These are phyloP conservation scores for Neobulgaria alba DNA, from an alignment of 2,329 filamentous ascomycete species.

Conservation along the genomic window DNA sequence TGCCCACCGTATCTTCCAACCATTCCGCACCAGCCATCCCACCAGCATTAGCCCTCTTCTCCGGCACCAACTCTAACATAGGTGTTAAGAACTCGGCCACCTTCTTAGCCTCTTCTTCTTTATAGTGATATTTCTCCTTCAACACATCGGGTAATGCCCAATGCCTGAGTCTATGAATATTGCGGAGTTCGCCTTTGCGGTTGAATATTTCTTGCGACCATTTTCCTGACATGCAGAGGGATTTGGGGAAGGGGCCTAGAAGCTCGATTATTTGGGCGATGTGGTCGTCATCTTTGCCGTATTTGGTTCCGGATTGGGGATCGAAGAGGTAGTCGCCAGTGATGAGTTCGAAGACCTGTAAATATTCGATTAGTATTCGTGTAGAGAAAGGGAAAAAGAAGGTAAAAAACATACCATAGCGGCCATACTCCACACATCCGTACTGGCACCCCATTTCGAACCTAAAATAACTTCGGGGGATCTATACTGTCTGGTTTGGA, in stretches of 20 bases:
- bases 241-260: conserved; percentile 86
- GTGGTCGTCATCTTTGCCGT: conserved; percentile 98
- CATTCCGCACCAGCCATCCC: conserved; percentile 86
- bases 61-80: conserved; percentile 84
- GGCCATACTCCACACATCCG: conserved; percentile 99
- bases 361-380: no score
- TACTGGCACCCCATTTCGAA: conserved; percentile 98
- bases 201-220: conserved; percentile 99
- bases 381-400: no score
- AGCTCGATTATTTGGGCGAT: conserved; percentile 98
- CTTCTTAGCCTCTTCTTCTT: conserved; percentile 67
- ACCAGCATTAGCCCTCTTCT: conserved; percentile 86
- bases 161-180: conserved; percentile 92
- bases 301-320: conserved; percentile 95
- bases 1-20: conserved; percentile 77
- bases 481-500: conserved; percentile 93
- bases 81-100: conserved; percentile 78
- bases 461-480: conserved; percentile 96
- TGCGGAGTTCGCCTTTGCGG: conserved; percentile 89
- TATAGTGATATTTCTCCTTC: conserved; percentile 94
- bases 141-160: conserved; percentile 93
- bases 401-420: conserved; percentile 88
- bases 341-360: conserved; percentile 88
- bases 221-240: conserved; percentile 83
- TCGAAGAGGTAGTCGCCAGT: conserved; percentile 98